Percentiles rank a stretch among this genome's conserved stretches.
phyloP scores from a whole-genome alignment of 495 filamentous ascomycete genomes.

The Glonium stellatum region DNA sequence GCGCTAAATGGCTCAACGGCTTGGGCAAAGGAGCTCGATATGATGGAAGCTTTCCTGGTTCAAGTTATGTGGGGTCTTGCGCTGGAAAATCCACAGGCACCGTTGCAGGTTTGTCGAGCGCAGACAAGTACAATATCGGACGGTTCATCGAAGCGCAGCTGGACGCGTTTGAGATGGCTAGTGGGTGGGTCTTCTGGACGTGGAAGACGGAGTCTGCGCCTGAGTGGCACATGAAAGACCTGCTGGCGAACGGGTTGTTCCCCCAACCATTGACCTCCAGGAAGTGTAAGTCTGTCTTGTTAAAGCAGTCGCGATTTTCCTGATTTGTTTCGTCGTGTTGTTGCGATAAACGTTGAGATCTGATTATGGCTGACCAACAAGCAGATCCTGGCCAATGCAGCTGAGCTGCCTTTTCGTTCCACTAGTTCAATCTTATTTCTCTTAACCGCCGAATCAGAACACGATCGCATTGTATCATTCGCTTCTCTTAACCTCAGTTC shows the following conservation, averaged over 20 bases:
- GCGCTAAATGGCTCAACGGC: constrained; percentile 45
- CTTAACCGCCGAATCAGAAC: not conserved
- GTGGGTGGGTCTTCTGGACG: constrained; percentile 76
- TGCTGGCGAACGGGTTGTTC: constrained; percentile 53
- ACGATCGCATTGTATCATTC: not conserved
- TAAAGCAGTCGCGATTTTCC: not conserved
- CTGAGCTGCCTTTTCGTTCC: constrained; percentile 7
- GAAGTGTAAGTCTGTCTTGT: constrained; percentile 32
- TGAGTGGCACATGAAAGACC: constrained; percentile 77
- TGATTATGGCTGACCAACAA: constrained; percentile 10
- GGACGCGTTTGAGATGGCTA: constrained; percentile 61
- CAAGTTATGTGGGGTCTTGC: constrained; percentile 50
- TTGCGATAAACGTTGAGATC: not conserved
- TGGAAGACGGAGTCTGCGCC: constrained; percentile 84
- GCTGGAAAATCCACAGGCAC: constrained; percentile 51
- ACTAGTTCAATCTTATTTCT: not conserved
- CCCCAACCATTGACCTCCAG: constrained; percentile 51
- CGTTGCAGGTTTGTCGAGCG: constrained; percentile 44
- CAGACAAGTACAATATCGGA: constrained; percentile 52
- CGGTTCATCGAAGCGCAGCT: constrained; percentile 66
- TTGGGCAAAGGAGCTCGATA: constrained; percentile 37
- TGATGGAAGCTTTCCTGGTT: constrained; percentile 53
- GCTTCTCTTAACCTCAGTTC: not conserved
- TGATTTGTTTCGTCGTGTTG: not conserved
- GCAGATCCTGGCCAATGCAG: constrained; percentile 43